Evolutionary conservation across 139 green algal genomes (phyloP).

Genomic region (Tetradesmus lagerheimii): DNA sequence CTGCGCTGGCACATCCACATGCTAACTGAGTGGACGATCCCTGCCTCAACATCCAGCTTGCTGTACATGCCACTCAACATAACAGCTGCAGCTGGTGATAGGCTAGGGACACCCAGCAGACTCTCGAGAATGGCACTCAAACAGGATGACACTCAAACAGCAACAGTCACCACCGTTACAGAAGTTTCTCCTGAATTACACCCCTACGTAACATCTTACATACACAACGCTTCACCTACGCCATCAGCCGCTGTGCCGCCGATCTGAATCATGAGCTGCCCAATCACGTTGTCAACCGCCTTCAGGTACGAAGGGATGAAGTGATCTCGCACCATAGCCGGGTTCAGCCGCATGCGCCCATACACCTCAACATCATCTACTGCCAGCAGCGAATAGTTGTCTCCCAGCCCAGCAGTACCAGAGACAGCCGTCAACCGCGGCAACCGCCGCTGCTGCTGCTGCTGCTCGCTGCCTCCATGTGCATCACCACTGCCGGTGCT

Average conservation of each 20-base stretch:
- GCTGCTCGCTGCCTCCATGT: neutral
- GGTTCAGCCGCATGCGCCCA: constrained; percentile 79
- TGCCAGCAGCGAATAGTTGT: constrained; percentile 53
- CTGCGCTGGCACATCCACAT: neutral
- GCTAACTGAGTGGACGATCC: too few species aligned
- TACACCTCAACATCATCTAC: constrained; percentile 67
- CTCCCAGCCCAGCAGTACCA: constrained; percentile 21
- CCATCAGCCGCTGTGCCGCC: neutral
- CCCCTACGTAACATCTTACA: too few species aligned
- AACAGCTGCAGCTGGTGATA: too few species aligned
- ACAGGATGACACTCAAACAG: too few species aligned
- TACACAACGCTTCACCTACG: neutral
- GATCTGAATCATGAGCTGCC: constrained; percentile 45
- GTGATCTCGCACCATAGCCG: constrained; percentile 83
- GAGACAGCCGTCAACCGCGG: neutral
- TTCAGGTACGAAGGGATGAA: constrained; percentile 81
- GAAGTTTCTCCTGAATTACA: too few species aligned
- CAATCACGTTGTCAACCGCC: constrained; percentile 67
- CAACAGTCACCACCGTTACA: too few species aligned
- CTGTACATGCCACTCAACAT: too few species aligned
- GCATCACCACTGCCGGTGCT: neutral
- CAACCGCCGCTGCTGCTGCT: constrained; percentile 21
- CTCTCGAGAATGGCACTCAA: too few species aligned
- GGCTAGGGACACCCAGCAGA: too few species aligned
- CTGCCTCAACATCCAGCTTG: too few species aligned